A percentile compares a stretch with the other conserved stretches of the same genome.
phyloP scores from a whole-genome alignment of 768 basidiomycete genomes.

The Postia placenta region DNA sequence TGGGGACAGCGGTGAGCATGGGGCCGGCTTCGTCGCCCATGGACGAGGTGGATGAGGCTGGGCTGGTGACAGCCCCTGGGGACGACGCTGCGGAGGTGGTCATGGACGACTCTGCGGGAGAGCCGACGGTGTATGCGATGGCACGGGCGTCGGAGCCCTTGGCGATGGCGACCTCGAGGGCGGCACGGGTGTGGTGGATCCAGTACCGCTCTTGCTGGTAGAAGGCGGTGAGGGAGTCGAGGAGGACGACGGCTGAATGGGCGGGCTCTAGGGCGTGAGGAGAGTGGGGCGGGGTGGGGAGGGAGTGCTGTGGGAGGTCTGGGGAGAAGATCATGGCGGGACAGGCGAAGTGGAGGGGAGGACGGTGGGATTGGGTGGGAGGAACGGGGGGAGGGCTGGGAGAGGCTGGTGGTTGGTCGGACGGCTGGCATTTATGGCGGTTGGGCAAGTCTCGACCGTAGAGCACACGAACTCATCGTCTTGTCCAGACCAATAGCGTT shows the following conservation, averaged over 20 bases:
- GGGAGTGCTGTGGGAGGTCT: conserved; percentile 17
- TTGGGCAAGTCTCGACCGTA: conserved; percentile 20
- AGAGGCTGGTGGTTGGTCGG: conserved; percentile 10
- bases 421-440: conserved; percentile 15
- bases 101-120: conserved; percentile 15
- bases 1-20: conserved; percentile 11
- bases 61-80: conserved; percentile 5
- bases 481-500: conserved; percentile 21
- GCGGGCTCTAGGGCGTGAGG: conserved; percentile 18
- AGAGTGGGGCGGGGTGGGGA: conserved; percentile 27
- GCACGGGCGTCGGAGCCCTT: conserved; percentile 25
- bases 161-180: conserved; percentile 44
- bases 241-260: conserved; percentile 43
- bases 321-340: conserved; percentile 17
- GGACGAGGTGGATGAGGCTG: conserved; percentile 10
- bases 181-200: conserved; percentile 60
- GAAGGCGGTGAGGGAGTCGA: conserved; percentile 59
- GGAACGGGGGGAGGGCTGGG: conserved; percentile 9
- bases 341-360: conserved; percentile 1
- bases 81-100: conserved; percentile 11
- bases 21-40: conserved; percentile 11
- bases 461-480: conserved; percentile 4
- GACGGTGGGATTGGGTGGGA: conserved; percentile 23
- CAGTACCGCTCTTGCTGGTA: conserved; percentile 70
- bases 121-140: conserved; percentile 12